A percentile compares a stretch with the other conserved stretches of the same genome.
Evolutionary conservation across 2,329 filamentous ascomycete species (phyloP).

Genomic region (Cladophialophora chaetospira): DNA sequence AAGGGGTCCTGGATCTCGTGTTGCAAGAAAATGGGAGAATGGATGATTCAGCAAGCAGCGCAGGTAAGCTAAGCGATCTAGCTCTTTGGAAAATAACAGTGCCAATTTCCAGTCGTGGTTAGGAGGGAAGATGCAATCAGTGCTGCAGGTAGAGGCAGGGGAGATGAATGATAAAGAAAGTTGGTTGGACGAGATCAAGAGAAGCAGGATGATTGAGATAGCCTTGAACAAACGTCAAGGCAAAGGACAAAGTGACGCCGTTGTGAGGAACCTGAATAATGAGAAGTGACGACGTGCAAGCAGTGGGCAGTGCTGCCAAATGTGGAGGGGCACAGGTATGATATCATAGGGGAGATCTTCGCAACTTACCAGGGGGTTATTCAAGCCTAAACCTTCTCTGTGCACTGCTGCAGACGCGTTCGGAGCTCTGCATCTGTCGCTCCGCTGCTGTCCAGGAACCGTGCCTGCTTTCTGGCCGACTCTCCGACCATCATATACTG

Average conservation of each 20-base stretch:
- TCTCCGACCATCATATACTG: neutral
- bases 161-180: neutral
- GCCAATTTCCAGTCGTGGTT: slow-evolving; percentile 2
- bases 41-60: slow-evolving; percentile 3
- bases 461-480: neutral
- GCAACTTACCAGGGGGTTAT: neutral
- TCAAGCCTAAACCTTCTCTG: neutral
- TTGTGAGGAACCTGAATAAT: neutral
- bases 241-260: neutral
- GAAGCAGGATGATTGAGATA: neutral
- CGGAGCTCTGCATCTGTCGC: neutral
- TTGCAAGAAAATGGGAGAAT: neutral
- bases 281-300: neutral
- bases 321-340: neutral
- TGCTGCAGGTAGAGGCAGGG: neutral
- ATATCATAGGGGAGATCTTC: slow-evolving; percentile 2
- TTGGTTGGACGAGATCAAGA: neutral
- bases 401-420: neutral
- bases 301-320: neutral
- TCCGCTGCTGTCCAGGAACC: no score
- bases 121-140: neutral
- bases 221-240: neutral
- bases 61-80: neutral
- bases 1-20: slow-evolving; percentile 1
- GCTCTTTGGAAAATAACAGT: neutral